phyloP scores from a whole-genome alignment of 352 stramenopile species.

The Peronospora belbahrii region DNA sequence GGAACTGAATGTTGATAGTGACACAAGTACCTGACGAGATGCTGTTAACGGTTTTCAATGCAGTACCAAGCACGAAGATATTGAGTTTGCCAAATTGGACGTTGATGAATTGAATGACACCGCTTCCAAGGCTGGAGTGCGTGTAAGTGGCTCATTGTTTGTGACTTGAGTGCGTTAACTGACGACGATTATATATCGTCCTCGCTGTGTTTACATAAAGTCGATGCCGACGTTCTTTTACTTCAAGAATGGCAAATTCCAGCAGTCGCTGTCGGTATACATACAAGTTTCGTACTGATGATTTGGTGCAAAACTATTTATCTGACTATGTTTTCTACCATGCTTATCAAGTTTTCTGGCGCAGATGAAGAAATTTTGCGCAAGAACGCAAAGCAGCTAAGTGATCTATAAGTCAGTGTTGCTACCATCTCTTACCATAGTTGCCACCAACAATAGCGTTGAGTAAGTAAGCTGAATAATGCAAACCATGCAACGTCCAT shows the following conservation, averaged over 20 bases:
- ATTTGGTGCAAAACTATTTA: neutral
- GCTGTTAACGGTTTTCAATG: neutral
- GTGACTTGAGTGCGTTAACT: neutral
- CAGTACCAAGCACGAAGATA: conserved; percentile 50
- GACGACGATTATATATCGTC: neutral
- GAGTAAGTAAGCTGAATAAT: neutral
- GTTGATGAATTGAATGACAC: conserved; percentile 80
- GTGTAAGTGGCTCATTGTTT: conserved; percentile 36
- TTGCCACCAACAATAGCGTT: neutral
- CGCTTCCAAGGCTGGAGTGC: conserved; percentile 68
- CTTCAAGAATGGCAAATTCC: conserved; percentile 71
- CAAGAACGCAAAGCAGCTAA: conserved; percentile 67
- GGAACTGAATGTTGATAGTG: neutral
- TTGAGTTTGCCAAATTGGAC: conserved; percentile 83
- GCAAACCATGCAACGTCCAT: too few relatives aligned
- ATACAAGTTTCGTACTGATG: neutral
- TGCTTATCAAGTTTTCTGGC: conserved; percentile 58
- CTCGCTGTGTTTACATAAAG: conserved; percentile 21
- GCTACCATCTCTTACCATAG: neutral
- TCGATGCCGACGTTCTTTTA: conserved; percentile 87
- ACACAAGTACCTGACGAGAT: neutral
- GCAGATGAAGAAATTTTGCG: conserved; percentile 69
- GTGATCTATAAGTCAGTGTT: conserved; percentile 42
- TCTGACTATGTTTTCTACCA: conserved; percentile 5
- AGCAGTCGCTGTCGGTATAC: conserved; percentile 67